Base-by-base conservation (phyloP, 1,284 basidiomycete genomes). In the Pseudozyma pruni region DNA sequence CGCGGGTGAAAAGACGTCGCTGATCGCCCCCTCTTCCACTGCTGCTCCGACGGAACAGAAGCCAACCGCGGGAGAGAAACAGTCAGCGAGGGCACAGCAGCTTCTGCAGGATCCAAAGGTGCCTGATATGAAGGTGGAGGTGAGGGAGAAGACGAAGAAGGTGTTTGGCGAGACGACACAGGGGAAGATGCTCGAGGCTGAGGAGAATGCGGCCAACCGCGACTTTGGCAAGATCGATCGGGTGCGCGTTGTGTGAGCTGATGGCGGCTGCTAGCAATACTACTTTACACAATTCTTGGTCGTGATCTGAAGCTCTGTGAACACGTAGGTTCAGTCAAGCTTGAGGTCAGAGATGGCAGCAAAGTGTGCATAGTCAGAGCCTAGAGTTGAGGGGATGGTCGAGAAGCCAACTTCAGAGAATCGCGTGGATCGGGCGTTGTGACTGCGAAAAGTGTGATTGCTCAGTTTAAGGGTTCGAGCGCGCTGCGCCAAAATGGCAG, bases 141-240 rank as follows among this genome's bases (percentile, higher is more conserved):
- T 57, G 32, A 49, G 54, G 43, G 51, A 72, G 10, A 55, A 66
- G 51, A 62, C 58, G 31, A 46, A 54, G 20, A 61, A 66, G 48
- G 58, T 72, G 14, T 66, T 62, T 40, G 62, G 68, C 27, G 54
- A 66, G 27, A 47, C 50, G 20, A 48, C 20, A 5, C 17, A 31
- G 35, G 57, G 46, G n/a, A 60, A 52, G 17, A 47, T 66, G 48
- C 50, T 41, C 25, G 45, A 66, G 42, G 68, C 62, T 5, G 37
- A 59, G 25, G 58, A 66, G 37, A 51, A 66, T 48, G 68, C 62
- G 7, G 62, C 48, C 31, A 54, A 66, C 31, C 50, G 68, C 11
- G 54, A 57, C 9, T 72, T 58, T 51, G 54, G 25, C 20, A 62
- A 58, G 62, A 58, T 66, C 40, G 68, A 72, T 58, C 58, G 48